A percentile compares a stretch with the other conserved stretches of the same genome.
Evolutionary conservation across 2,329 filamentous ascomycete species (phyloP).

Genomic region (Verticillium zaregamsianum): DNA sequence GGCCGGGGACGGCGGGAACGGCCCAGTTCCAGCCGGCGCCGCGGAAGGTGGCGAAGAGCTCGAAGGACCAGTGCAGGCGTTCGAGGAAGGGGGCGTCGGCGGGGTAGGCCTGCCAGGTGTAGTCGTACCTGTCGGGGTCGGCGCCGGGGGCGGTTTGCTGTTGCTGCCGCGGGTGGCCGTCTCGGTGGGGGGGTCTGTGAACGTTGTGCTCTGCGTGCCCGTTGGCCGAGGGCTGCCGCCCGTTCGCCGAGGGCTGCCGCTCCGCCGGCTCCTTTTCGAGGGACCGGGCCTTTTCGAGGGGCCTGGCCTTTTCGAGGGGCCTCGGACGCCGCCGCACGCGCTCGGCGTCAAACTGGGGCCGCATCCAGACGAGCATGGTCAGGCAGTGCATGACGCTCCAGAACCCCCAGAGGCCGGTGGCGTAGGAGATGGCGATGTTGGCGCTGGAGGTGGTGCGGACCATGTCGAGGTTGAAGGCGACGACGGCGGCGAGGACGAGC

Average conservation of each 20-base stretch:
- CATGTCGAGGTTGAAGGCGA: conserved; percentile 39
- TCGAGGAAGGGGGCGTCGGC: conserved; percentile 39
- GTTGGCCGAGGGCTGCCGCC: background rate
- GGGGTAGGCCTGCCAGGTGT: conserved; percentile 59
- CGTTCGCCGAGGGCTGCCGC: background rate
- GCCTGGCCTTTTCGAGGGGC: background rate
- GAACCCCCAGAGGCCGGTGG: conserved; percentile 40
- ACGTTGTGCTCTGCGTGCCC: background rate
- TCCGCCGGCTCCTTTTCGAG: too few relatives aligned
- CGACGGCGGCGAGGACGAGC: conserved; percentile 40
- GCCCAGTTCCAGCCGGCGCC: conserved; percentile 57
- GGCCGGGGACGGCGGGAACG: conserved; percentile 42
- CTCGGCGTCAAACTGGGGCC: conserved; percentile 53
- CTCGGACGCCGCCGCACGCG: conserved; percentile 34
- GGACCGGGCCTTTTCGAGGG: background rate
- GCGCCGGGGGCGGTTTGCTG: background rate
- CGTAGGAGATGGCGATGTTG: conserved; percentile 48
- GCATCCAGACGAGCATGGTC: conserved; percentile 47
- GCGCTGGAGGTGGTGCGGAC: conserved; percentile 39
- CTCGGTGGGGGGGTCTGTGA: background rate
- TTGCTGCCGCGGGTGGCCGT: too few relatives aligned
- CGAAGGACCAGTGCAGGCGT: conserved; percentile 51
- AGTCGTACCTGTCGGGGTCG: conserved; percentile 34
- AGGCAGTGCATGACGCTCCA: conserved; percentile 49
- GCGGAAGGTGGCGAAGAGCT: conserved; percentile 51